A percentile compares a stretch with the other conserved stretches of the same genome.
Evolutionary conservation across 148 eudicot genomes (phyloP).

Genomic region (Limonium bicolor): DNA sequence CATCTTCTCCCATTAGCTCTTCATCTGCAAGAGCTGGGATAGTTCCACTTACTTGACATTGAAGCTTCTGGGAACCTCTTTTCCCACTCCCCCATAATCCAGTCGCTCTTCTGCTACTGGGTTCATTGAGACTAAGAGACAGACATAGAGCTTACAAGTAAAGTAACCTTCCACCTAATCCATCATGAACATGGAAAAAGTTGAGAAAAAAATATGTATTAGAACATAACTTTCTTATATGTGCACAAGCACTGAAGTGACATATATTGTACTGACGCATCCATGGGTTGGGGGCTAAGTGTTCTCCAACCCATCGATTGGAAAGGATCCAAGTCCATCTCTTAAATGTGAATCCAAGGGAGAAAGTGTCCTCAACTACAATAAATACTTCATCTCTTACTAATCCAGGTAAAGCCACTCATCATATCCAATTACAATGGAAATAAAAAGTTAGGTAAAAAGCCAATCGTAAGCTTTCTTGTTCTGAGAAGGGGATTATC

Average conservation of each 20-base stretch:
- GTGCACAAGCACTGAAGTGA: conserved; percentile 4
- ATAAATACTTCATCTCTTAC: too few relatives aligned
- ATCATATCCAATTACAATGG: too few relatives aligned
- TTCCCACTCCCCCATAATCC: conserved; percentile 61
- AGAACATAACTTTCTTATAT: background rate
- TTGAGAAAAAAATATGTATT: background rate
- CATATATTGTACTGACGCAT: too few relatives aligned
- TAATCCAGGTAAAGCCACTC: too few relatives aligned
- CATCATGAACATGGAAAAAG: background rate
- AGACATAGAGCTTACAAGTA: background rate
- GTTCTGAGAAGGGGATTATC: too few relatives aligned
- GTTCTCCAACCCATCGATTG: too few relatives aligned
- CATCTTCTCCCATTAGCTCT: conserved; percentile 66
- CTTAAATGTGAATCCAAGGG: too few relatives aligned
- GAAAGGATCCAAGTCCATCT: too few relatives aligned
- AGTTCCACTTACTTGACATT: conserved; percentile 62
- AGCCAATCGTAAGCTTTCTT: too few relatives aligned
- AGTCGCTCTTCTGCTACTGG: conserved; percentile 45
- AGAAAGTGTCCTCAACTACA: too few relatives aligned
- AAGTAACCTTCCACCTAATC: conserved; percentile 13
- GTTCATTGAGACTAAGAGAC: conserved; percentile 31
- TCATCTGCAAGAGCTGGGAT: conserved; percentile 87
- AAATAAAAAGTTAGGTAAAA: too few relatives aligned
- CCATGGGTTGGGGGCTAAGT: too few relatives aligned
- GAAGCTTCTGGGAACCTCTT: conserved; percentile 47